Evolutionary conservation across 495 filamentous ascomycete species (phyloP).

Genomic region (Xylaria grammica): DNA sequence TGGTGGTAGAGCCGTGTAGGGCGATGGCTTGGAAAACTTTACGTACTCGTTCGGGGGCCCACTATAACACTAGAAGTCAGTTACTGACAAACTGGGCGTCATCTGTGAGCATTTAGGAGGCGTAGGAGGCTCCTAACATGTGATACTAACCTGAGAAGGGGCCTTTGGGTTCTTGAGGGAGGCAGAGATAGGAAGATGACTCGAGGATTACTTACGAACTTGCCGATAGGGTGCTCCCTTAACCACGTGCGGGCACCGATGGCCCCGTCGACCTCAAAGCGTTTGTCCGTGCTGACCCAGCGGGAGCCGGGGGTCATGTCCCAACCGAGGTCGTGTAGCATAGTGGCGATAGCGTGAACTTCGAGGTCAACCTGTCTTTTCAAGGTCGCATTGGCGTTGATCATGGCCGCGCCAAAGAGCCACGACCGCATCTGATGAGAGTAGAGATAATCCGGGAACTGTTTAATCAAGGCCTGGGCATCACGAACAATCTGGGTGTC

Average conservation of each 20-base stretch:
- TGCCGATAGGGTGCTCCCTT: conserved; percentile 32
- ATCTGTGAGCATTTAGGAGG: not conserved
- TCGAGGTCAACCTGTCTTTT: conserved; percentile 36
- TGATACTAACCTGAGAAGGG: too few relatives aligned
- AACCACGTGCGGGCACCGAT: conserved; percentile 82
- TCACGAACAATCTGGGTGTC: conserved; percentile 30
- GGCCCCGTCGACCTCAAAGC: conserved; percentile 67
- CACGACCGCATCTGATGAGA: conserved; percentile 55
- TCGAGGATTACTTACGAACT: not conserved
- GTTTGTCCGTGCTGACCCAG: conserved; percentile 36
- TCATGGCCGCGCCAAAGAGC: conserved; percentile 49
- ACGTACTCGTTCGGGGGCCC: conserved; percentile 27
- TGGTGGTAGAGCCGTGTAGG: conserved; percentile 25
- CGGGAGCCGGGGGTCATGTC: conserved; percentile 32
- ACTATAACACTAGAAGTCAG: not conserved
- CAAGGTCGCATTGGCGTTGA: conserved; percentile 39
- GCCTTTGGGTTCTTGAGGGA: too few relatives aligned
- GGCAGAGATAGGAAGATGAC: not conserved
- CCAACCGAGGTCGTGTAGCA: conserved; percentile 43
- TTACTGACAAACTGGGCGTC: not conserved
- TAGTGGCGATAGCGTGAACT: conserved; percentile 38
- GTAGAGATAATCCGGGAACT: conserved; percentile 41
- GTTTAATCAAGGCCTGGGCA: conserved; percentile 45
- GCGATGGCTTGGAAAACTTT: conserved; percentile 34
- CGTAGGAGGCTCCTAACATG: not conserved